Evolutionary conservation across 2,329 filamentous ascomycete species (phyloP).

Genomic region (Aureobasidium namibiae): DNA sequence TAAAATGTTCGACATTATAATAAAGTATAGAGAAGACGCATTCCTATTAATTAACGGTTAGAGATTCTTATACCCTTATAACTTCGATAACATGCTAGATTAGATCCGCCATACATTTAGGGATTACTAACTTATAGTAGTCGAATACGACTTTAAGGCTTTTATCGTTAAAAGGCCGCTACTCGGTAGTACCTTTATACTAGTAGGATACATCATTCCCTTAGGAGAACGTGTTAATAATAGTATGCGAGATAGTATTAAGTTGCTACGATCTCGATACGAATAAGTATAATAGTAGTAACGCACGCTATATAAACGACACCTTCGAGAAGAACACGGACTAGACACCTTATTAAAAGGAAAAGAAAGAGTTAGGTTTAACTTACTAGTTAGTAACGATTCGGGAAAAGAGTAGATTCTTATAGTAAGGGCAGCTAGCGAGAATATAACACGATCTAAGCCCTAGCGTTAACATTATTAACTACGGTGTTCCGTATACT

Average conservation of each 20-base stretch:
- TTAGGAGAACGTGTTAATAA: neutral
- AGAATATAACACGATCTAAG: neutral
- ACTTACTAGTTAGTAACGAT: neutral
- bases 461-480: neutral
- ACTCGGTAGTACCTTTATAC: neutral
- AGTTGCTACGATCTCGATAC: neutral
- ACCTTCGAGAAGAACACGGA: neutral
- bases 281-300: too few species aligned
- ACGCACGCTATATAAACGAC: too few species aligned
- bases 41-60: too few species aligned
- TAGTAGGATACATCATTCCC: neutral
- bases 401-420: constrained; percentile 1
- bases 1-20: too few species aligned
- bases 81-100: too few species aligned
- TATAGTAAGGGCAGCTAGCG: too few species aligned
- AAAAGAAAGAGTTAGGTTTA: neutral
- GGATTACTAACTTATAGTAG: too few species aligned
- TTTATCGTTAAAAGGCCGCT: neutral
- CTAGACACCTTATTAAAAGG: neutral
- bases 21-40: too few species aligned
- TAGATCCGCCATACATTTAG: too few species aligned
- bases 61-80: too few species aligned
- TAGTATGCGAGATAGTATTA: neutral
- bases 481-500: neutral
- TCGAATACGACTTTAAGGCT: neutral